Evolutionary conservation across 768 basidiomycete genomes (phyloP), one percentile per base, ranked within the genome.

Genomic region (Neoboletus magnificus): DNA sequence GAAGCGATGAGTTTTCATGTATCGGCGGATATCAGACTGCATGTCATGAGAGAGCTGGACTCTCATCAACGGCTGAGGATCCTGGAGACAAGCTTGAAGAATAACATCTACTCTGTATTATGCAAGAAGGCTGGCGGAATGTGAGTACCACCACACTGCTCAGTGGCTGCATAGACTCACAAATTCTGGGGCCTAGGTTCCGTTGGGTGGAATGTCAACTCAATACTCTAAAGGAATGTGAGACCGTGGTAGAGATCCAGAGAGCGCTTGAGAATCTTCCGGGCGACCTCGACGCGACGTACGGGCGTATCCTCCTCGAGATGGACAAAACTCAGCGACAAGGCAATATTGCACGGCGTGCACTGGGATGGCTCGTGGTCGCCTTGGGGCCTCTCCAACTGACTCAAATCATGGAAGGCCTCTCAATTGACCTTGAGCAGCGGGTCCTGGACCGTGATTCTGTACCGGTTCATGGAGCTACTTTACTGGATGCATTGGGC

Each of bases 181-280:
- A n/a, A n/a, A 8, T 22, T 22, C 32, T 33, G 12, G 2, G n/a
- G 20, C 5, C 12, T 20, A 54, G 56, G 59, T 57, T 60, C 15
- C 55, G 51, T 5, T 60, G 59, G 59, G 52, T 57, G 5, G 33
- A 48, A 22, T 60, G 59, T 33, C 59, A 57, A 22, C 37, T 60
- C 5, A 32, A 37, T 29, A n/a, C 25, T 0, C 33, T 60, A 0
- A 57, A 50, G 25, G 11, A 22, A 37, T 60, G 59, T 23, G 4
- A 18, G 12, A 54, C 56, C 18, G 0, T 16, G 1, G 10, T 5
- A 15, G 13, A 42, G 25, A 15, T 60, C 16, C 44, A 40, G 9
- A n/a, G 41, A 50, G 49, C 52, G n/a, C 51, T 60, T 0, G 20
- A 23, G 1, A 32, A 46, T 23, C 59, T 58, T 11, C 56, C 56